These are phyloP conservation scores for Arabidopsis suecica DNA, from an alignment of 345 rosid genomes.

Conservation along the genomic window DNA sequence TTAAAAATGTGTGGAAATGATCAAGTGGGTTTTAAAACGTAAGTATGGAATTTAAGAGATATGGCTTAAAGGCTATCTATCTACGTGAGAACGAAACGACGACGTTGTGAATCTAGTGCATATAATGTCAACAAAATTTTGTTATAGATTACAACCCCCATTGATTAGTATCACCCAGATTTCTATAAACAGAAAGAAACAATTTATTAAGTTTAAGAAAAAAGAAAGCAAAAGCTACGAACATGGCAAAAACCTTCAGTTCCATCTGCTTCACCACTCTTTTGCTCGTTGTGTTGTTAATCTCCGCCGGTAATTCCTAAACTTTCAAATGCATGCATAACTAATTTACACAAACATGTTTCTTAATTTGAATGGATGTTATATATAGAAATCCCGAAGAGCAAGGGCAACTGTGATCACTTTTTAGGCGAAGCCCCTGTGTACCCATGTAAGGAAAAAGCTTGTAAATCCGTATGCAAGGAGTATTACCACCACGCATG, in stretches of 20 bases:
- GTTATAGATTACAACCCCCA: conserved; percentile 18
- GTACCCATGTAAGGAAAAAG: conserved; percentile 26
- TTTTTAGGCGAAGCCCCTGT: conserved; percentile 24
- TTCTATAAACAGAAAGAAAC: neutral
- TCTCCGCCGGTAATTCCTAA: conserved; percentile 23
- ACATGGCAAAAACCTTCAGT: conserved; percentile 26
- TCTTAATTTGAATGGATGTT: neutral
- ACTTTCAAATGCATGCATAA: neutral
- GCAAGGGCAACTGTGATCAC: conserved; percentile 22
- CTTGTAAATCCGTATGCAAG: conserved; percentile 1
- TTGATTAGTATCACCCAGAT: neutral
- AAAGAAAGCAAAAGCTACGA: conserved; percentile 14
- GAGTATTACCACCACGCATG: conserved; percentile 6
- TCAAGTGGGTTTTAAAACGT: neutral
- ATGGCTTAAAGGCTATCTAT: neutral
- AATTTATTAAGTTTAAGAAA: neutral
- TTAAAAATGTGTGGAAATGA: neutral
- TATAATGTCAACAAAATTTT: neutral
- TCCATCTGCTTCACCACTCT: conserved; percentile 36
- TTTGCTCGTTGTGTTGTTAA: conserved; percentile 30
- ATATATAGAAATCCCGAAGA: conserved; percentile 27
- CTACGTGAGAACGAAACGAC: neutral
- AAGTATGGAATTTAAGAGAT: neutral
- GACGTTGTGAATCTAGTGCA: neutral
- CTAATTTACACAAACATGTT: neutral